These are phyloP conservation scores for Ceratobasidium sp. DNA, from an alignment of 1,284 basidiomycete species.

Conservation along the genomic window DNA sequence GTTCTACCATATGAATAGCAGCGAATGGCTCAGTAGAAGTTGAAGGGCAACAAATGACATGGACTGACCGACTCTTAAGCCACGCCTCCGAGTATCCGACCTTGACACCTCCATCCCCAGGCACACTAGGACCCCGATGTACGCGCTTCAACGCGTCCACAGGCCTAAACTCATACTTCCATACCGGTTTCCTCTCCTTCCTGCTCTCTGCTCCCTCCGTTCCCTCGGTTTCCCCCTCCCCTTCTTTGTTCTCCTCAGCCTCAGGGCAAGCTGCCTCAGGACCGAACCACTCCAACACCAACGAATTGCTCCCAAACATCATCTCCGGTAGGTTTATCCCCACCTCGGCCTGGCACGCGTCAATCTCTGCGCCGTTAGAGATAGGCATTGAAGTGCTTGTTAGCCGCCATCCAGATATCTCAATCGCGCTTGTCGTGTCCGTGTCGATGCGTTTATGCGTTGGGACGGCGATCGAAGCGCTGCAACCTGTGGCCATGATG, in stretches of 20 bases:
- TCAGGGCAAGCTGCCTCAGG: constrained; percentile 14
- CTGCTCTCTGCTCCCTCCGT: constrained; percentile 47
- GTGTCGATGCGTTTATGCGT: constrained; percentile 70
- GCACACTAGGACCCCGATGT: constrained; percentile 76
- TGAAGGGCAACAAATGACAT: neutral
- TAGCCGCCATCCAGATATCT: constrained; percentile 71
- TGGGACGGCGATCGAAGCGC: constrained; percentile 58
- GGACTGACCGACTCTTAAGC: constrained; percentile 82
- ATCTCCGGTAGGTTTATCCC: constrained; percentile 94
- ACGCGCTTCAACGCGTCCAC: constrained; percentile 78
- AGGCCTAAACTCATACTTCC: constrained; percentile 75
- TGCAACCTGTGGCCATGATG: constrained; percentile 31
- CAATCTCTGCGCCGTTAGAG: constrained; percentile 77
- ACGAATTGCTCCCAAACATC: constrained; percentile 90
- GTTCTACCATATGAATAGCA: constrained; percentile 59
- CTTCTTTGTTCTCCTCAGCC: constrained; percentile 23
- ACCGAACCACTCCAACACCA: constrained; percentile 61
- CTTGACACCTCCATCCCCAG: constrained; percentile 89
- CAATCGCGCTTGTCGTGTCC: constrained; percentile 73
- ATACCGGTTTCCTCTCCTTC: constrained; percentile 66
- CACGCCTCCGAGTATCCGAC: constrained; percentile 95
- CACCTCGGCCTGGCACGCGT: constrained; percentile 69
- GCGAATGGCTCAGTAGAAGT: neutral
- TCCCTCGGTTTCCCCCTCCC: constrained; percentile 21
- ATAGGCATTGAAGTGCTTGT: constrained; percentile 75